Evolutionary conservation across 2,329 filamentous ascomycete genomes (phyloP), one percentile per base, ranked within the genome.

Genomic region (Raffaelea arxii): DNA sequence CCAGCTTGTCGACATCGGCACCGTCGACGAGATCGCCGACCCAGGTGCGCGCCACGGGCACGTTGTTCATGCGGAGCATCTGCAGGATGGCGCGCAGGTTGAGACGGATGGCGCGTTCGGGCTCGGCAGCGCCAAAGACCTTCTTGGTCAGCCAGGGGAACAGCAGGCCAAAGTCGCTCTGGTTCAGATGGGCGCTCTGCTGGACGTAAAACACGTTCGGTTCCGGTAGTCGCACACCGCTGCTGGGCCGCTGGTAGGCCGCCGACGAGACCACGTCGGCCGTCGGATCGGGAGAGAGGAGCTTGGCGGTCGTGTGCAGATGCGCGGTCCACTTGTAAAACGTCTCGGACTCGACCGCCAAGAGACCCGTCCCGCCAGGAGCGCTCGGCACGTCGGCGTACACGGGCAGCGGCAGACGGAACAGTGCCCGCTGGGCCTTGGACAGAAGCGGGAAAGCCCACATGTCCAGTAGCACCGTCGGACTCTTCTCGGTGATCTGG

Each of bases 251-350:
- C 47, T 71, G 62, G 51, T 68, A 69, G 10, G 66, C 52, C 4
- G 64, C 56, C 1, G 71, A 56, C 2, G 63, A 59, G 2, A 78
- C 71, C 0, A 61, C 54, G 25, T 60, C 57, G 22, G 66, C 63
- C 0, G 66, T 59, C 0, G 80, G 75, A 3, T 75, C 65, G 0
- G 77, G 72, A 0, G 81, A 82, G 3, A 92, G 64, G 2, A 82
- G 64, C 6, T 75, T 75, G 43, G 84, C 84, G 37, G 81, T 87
- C 46, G 78, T 69, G 54, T 82, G 73, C 11, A 90, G 70, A 55
- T 94, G 84, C 37, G 81, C 75, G 0, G 68, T 71, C 86, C 87
- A 94, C 50, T 86, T 85, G 67, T 74, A 83, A 62, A 94, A 94
- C 27, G 80, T 77, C 56, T 88, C 80, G 1, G 83, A 88, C 51